These are phyloP conservation scores for Periconia sp. DNA, from an alignment of 2,329 filamentous ascomycete genomes.

Conservation along the genomic window DNA sequence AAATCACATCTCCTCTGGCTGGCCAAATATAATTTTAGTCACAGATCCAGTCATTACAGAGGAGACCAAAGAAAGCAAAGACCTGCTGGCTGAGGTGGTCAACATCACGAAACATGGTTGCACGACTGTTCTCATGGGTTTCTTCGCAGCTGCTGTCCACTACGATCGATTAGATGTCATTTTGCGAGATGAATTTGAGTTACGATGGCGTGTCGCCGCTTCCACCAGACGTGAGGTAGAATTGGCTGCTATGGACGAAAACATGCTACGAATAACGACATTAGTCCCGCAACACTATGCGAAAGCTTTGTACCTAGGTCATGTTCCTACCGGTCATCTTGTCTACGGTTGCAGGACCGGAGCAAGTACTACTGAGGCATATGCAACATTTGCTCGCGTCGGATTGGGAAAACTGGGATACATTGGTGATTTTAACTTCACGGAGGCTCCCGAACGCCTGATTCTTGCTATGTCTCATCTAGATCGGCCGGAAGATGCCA, in stretches of 20 bases:
- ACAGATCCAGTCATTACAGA: conserved; percentile 23
- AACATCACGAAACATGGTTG: conserved; percentile 27
- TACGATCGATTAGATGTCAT: conserved; percentile 15
- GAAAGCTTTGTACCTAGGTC: conserved; percentile 21
- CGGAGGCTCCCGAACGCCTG: conserved; percentile 26
- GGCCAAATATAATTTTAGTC: conserved; percentile 32
- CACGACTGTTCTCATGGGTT: conserved; percentile 29
- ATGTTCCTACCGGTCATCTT: conserved; percentile 19
- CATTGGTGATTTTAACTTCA: conserved; percentile 31
- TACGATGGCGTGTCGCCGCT: conserved; percentile 22
- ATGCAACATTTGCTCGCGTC: conserved; percentile 27
- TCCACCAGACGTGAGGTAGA: conserved; percentile 10
- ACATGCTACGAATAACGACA: conserved; percentile 19
- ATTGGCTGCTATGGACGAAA: conserved; percentile 15
- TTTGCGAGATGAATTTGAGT: conserved; percentile 24
- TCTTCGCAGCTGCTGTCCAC: conserved; percentile 22
- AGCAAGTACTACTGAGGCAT: conserved; percentile 9
- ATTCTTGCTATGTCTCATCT: conserved; percentile 36
- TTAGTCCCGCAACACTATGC: conserved; percentile 17
- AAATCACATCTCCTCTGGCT: conserved; percentile 24
- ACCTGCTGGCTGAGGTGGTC: conserved; percentile 18
- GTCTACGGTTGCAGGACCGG: conserved; percentile 16
- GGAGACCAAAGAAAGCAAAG: conserved; percentile 16
- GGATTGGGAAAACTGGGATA: conserved; percentile 32
- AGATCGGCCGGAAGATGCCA: conserved; percentile 28